A percentile compares a stretch with the other conserved stretches of the same genome.
Evolutionary conservation across 768 basidiomycete species (phyloP).

Genomic region (Arthromyces matolae): DNA sequence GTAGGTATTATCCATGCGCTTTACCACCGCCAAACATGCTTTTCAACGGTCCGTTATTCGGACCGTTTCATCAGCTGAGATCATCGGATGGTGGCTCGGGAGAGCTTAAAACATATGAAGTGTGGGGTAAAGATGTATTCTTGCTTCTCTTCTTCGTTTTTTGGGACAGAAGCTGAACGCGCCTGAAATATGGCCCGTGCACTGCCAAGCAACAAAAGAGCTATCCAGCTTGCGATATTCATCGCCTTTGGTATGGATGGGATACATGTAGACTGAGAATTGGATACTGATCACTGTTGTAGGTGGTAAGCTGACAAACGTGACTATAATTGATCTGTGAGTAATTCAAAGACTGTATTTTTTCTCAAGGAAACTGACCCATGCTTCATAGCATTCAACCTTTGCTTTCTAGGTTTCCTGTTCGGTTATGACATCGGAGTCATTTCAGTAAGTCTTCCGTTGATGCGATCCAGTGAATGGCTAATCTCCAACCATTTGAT

Average conservation of each 20-base stretch:
- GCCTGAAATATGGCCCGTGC: slow-evolving; percentile 31
- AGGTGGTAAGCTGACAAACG: slow-evolving; percentile 20
- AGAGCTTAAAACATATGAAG: slow-evolving; percentile 13
- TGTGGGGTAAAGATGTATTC: slow-evolving; percentile 9
- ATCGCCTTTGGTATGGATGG: slow-evolving; percentile 64
- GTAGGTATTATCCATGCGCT: neutral
- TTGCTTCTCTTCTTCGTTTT: slow-evolving; percentile 20
- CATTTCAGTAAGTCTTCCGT: slow-evolving; percentile 49
- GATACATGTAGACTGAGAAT: neutral
- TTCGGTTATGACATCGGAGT: slow-evolving; percentile 79
- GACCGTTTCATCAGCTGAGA: slow-evolving; percentile 21
- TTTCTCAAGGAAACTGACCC: neutral
- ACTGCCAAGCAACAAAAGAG: slow-evolving; percentile 59
- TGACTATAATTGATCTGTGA: neutral
- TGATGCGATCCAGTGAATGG: neutral
- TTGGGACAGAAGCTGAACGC: slow-evolving; percentile 5
- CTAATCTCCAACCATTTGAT: slow-evolving; percentile 1
- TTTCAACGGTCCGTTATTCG: slow-evolving; percentile 16
- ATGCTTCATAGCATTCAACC: neutral
- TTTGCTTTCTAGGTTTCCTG: slow-evolving; percentile 44
- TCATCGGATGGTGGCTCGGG: slow-evolving; percentile 6
- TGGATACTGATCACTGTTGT: neutral
- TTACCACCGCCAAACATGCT: neutral
- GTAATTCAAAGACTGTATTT: neutral
- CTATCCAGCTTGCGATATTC: slow-evolving; percentile 63